Percentiles rank a stretch among this genome's conserved stretches.
These are phyloP conservation scores for Boletellus ananas DNA, from an alignment of 768 basidiomycete genomes.

Conservation along the genomic window DNA sequence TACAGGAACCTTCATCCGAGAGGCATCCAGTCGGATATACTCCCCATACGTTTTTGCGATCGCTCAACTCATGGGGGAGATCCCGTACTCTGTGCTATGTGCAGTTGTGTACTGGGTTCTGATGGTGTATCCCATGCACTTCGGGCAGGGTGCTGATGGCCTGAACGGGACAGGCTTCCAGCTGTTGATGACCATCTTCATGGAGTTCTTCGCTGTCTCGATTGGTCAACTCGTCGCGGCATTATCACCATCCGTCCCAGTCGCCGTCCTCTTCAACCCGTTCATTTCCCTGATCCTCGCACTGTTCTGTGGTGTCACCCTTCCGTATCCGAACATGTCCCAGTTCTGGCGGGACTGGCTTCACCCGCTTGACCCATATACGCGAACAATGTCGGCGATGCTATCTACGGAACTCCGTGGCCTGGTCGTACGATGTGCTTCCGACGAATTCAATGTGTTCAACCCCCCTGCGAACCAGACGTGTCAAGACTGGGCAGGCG, in stretches of 20 bases:
- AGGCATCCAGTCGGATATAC: conserved; percentile 83
- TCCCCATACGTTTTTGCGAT: conserved; percentile 82
- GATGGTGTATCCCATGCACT: conserved; percentile 69
- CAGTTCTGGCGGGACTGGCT: conserved; percentile 77
- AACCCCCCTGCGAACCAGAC: conserved; percentile 71
- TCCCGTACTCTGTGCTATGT: conserved; percentile 72
- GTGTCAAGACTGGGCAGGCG: conserved; percentile 64
- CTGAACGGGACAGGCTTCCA: conserved; percentile 67
- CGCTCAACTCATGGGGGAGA: conserved; percentile 76
- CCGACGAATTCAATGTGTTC: conserved; percentile 69
- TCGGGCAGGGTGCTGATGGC: conserved; percentile 60
- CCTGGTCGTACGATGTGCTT: conserved; percentile 57
- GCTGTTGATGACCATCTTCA: conserved; percentile 63
- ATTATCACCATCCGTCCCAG: conserved; percentile 70
- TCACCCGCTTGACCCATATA: conserved; percentile 70
- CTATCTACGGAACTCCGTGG: conserved; percentile 76
- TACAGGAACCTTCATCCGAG: conserved; percentile 42
- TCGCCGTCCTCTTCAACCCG: conserved; percentile 79
- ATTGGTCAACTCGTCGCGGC: conserved; percentile 74
- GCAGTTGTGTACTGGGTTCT: conserved; percentile 71
- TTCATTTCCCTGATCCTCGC: conserved; percentile 62
- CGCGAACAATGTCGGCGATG: conserved; percentile 66
- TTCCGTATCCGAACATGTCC: conserved; percentile 61
- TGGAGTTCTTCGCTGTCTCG: conserved; percentile 70
- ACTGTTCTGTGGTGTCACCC: conserved; percentile 78